These are phyloP conservation scores for Stagonosporopsis vannaccii DNA, from an alignment of 2,329 filamentous ascomycete species.

Conservation along the genomic window DNA sequence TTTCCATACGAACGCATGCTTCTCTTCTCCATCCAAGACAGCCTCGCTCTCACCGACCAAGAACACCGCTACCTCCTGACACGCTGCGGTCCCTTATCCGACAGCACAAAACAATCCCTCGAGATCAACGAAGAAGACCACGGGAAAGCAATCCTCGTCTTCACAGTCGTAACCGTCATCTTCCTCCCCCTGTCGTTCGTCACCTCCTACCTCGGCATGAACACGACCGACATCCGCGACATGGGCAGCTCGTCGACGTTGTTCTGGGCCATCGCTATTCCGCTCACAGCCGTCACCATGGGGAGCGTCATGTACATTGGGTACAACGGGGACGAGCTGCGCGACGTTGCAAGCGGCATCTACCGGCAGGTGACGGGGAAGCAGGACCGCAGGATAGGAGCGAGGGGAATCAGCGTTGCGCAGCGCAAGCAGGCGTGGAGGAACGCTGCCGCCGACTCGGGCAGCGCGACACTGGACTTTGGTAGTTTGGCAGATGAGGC, in stretches of 20 bases:
- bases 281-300: slow-evolving; percentile 38
- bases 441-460: slow-evolving; percentile 8
- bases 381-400: slow-evolving; percentile 17
- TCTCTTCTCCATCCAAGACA: slow-evolving; percentile 32
- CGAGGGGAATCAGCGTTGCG: slow-evolving; percentile 35
- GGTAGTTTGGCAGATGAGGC: slow-evolving; percentile 29
- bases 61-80: slow-evolving; percentile 35
- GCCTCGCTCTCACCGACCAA: slow-evolving; percentile 27
- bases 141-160: slow-evolving; percentile 54
- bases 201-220: slow-evolving; percentile 54
- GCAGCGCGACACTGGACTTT: slow-evolving; percentile 21
- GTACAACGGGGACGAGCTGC: slow-evolving; percentile 40
- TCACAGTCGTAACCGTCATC: slow-evolving; percentile 54
- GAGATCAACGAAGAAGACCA: slow-evolving; percentile 50
- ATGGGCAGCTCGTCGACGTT: slow-evolving; percentile 49
- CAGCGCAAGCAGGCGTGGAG: slow-evolving; percentile 33
- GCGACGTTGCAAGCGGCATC: slow-evolving; percentile 16
- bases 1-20: slow-evolving; percentile 35
- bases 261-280: slow-evolving; percentile 50
- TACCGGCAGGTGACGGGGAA: slow-evolving; percentile 32
- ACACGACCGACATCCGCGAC: slow-evolving; percentile 50
- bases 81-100: slow-evolving; percentile 39
- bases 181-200: slow-evolving; percentile 57
- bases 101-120: slow-evolving; percentile 43
- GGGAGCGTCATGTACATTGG: slow-evolving; percentile 36